A percentile compares a stretch with the other conserved stretches of the same genome.
Evolutionary conservation across 176 grass and related monocot species (phyloP).

Genomic region (Rhynchospora tenuis): DNA sequence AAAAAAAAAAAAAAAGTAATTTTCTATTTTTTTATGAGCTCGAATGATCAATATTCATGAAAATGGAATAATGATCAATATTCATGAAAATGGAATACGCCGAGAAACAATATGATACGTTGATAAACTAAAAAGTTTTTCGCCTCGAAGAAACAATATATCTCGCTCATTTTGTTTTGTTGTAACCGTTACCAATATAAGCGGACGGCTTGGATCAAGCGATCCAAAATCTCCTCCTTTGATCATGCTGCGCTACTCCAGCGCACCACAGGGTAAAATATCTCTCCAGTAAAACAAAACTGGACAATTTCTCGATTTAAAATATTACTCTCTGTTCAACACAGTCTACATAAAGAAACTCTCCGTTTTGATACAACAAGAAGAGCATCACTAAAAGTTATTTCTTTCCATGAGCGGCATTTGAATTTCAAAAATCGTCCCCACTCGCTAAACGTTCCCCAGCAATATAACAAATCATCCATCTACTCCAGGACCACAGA

Average conservation of each 20-base stretch:
- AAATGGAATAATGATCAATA: no score
- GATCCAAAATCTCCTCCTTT: neutral
- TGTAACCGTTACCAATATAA: neutral
- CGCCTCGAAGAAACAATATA: no score
- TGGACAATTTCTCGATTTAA: neutral
- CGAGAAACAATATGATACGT: no score
- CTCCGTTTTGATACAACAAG: neutral
- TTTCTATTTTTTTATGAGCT: no score
- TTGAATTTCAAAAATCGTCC: slow-evolving; percentile 22
- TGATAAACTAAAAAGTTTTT: no score
- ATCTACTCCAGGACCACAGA: neutral
- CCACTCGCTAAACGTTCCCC: slow-evolving; percentile 4
- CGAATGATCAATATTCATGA: no score
- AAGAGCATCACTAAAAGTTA: neutral
- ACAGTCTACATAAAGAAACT: neutral
- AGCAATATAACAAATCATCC: neutral
- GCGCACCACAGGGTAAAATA: neutral
- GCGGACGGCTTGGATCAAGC: neutral
- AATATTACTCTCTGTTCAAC: neutral
- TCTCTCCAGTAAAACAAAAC: neutral
- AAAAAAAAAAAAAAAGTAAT: no score
- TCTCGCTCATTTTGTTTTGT: no score
- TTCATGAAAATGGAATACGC: no score
- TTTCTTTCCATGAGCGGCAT: neutral
- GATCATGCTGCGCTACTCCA: neutral